These are phyloP conservation scores for Musa itinerans DNA, from an alignment of 176 grass and related monocot species.

Conservation along the genomic window DNA sequence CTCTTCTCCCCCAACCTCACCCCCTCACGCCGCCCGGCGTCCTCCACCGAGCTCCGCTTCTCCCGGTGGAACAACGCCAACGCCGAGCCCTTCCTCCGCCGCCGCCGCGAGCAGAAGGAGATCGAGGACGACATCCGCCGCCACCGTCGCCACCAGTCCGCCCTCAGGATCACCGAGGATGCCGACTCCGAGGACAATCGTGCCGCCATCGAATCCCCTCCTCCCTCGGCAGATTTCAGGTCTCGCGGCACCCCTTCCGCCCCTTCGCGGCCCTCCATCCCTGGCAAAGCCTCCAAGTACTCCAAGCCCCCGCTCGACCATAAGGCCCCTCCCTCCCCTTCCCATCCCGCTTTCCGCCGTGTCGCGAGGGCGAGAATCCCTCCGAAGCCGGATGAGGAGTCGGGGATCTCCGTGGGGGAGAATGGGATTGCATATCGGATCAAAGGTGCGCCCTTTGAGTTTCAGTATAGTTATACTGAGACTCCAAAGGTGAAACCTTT, in stretches of 20 bases:
- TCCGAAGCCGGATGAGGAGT: constrained; percentile 31
- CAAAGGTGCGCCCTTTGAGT: constrained; percentile 73
- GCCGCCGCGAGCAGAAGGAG: constrained; percentile 17
- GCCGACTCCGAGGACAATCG: background rate
- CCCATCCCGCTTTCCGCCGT: constrained; percentile 40
- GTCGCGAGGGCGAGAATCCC: constrained; percentile 3
- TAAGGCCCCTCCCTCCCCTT: background rate
- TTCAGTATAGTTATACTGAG: constrained; percentile 96
- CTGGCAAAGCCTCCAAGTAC: constrained; percentile 23
- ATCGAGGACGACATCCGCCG: constrained; percentile 31
- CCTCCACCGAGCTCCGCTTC: constrained; percentile 13
- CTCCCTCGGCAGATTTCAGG: constrained; percentile 15
- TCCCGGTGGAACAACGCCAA: constrained; percentile 28
- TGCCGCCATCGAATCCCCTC: background rate
- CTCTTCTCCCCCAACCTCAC: constrained; percentile 7
- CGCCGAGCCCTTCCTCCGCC: constrained; percentile 22
- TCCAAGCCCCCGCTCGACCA: constrained; percentile 11
- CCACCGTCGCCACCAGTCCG: constrained; percentile 35
- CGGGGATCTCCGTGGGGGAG: constrained; percentile 45
- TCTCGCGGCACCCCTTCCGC: constrained; percentile 27
- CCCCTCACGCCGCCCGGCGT: background rate
- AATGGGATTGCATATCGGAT: constrained; percentile 60
- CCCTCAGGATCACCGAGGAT: constrained; percentile 1
- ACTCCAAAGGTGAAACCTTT: constrained; percentile 59
- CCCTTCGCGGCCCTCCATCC: constrained; percentile 17